Base-by-base conservation (phyloP, 169 alveolate genomes). In the Amoebophrya sp. region DNA sequence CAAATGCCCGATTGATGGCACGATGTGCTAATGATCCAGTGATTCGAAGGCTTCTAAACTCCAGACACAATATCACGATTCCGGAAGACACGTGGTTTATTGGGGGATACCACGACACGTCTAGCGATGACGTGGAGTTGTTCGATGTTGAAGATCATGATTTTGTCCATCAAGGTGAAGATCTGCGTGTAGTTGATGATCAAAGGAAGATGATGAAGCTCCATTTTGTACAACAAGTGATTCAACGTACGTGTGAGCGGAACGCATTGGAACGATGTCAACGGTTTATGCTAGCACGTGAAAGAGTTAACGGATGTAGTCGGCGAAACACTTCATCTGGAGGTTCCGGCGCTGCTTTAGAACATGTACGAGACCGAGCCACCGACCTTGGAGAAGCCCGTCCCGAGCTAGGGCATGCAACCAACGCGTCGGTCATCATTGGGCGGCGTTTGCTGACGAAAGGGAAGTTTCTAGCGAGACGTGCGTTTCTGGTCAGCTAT, bases 91-190 rank as follows among this genome's bases (percentile, higher is more conserved):
- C 33, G 0, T 18, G 18, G 12, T 65, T 65, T 36, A 36, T 65
- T 6, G 83, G 83, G 38, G 83, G 83, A 6, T 65, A 65, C 83
- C 83, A 65, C 83, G 83, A 65, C 83, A 65, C 83, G 83, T 6
- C 33, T 10, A 65, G 83, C 26, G 83, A 65, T 65, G 2, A 1
- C 2, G 83, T 65, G 36, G 83, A 65, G 83, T 36, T 65, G 36
- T 65, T 65, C 83, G 2, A 6, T n/a, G n/a, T n/a, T n/a, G n/a
- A n/a, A n/a, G n/a, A n/a, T n/a, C n/a, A n/a, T n/a, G n/a, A n/a
- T n/a, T n/a, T n/a, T n/a, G n/a, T n/a, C n/a, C n/a, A n/a, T n/a
- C n/a, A n/a, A n/a, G n/a, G n/a, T n/a, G n/a, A n/a, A n/a, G n/a
- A n/a, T n/a, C n/a, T n/a, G n/a, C n/a, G n/a, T n/a, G n/a, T n/a